Evolutionary conservation across 163 green algal species (phyloP).

Genomic region (Prototheca wickerhamii): DNA sequence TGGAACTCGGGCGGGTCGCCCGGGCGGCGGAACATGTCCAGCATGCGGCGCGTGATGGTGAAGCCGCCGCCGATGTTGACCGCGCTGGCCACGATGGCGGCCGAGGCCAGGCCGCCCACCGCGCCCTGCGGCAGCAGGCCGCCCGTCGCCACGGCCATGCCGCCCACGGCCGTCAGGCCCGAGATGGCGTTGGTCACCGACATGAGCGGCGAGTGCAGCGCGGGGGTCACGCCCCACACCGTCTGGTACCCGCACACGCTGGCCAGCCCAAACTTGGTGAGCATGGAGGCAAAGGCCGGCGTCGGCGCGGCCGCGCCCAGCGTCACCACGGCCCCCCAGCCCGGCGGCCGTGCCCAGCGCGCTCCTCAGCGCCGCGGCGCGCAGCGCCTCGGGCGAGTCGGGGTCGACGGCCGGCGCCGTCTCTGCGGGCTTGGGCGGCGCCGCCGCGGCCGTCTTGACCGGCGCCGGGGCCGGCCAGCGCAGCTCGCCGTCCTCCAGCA

Average conservation of each 20-base stretch:
- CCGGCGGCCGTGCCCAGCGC: conserved; percentile 42
- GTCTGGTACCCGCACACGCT: conserved; percentile 77
- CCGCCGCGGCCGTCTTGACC: neutral
- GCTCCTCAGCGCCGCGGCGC: conserved; percentile 17
- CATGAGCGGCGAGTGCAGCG: conserved; percentile 92
- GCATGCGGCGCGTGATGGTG: conserved; percentile 72
- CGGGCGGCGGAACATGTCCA: conserved; percentile 83
- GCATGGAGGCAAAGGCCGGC: conserved; percentile 44
- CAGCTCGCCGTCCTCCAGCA: conserved; percentile 68
- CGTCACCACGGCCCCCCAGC: conserved; percentile 20
- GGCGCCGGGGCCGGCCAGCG: conserved; percentile 61
- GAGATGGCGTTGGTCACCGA: conserved; percentile 84
- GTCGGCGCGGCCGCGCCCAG: conserved; percentile 28
- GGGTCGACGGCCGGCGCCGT: conserved; percentile 16
- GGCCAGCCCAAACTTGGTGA: conserved; percentile 81
- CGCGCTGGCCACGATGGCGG: conserved; percentile 55
- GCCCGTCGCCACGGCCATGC: conserved; percentile 48
- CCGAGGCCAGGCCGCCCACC: conserved; percentile 37
- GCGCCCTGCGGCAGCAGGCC: conserved; percentile 37
- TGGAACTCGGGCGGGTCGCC: conserved; percentile 68
- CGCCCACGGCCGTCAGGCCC: conserved; percentile 60
- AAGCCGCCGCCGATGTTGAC: conserved; percentile 84
- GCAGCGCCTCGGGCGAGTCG: conserved; percentile 25
- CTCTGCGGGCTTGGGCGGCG: conserved; percentile 15
- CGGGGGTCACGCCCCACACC: conserved; percentile 76